Base-by-base conservation (phyloP, 2,329 filamentous ascomycete genomes). In the Annulohypoxylon truncatum region DNA sequence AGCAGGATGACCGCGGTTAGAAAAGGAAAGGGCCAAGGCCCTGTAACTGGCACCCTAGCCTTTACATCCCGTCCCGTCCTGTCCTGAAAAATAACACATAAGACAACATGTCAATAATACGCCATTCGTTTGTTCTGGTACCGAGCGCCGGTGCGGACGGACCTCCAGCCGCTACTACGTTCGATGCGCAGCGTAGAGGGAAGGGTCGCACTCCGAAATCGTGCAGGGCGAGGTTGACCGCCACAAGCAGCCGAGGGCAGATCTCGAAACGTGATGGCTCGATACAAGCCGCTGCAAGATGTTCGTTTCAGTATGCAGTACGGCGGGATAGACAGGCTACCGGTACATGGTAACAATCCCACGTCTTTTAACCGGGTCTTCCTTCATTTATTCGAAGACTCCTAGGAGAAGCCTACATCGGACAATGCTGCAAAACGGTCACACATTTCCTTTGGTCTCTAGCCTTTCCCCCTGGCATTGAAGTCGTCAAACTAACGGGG, bases 251-350 rank as follows among this genome's bases (percentile, higher is more conserved):
- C 33, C 61, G 57, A 52, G 52, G 46, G 61, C 6, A 58, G 40
- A 58, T 64, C 47, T 62, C 57, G 15, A 59, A 24, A 51, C 47
- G 54, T 48, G 54, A 47, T 28, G 42, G 53, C 54, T 64, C 35
- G 60, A 46, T 48, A 52, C 57, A 56, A 48, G 47, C 33, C 44
- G 57, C 64, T 46, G 67, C 67, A 61, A 58, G 56, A 61, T 57
- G 44, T 62, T 42, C 46, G 67, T 67, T 69, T 67, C 57, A 69
- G 50, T 48, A 59, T 66, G 63, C 64, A 59, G 50, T 50, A 15
- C 26, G 26, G 54, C 44, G 44, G 31, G 10, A 42, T 28, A 48
- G 31, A 52, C 56, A 50, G 40, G 40, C 24, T 33, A 20, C 20
- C 51, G 26, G 35, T 31, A 55, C 46, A 55, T 48, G n/a, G 24